Conservation (phyloP, 345 rosid species). For the Euphorbia peplus region DNA sequence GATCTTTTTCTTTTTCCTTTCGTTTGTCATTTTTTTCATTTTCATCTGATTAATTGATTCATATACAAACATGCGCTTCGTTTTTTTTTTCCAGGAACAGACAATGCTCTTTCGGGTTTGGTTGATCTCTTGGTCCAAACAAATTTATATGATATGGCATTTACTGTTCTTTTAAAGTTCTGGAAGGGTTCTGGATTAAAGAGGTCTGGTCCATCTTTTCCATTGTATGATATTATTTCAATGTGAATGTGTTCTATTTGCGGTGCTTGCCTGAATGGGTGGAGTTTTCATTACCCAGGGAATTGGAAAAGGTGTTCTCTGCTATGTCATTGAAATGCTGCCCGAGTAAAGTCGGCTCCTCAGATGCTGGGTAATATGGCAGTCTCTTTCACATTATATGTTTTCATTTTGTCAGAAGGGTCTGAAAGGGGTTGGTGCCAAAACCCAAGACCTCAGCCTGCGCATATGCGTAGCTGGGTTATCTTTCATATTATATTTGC, state of each 20-base stretch:
- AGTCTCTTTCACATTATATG: background rate
- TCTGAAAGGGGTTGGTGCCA: background rate
- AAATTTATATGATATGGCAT: conserved; percentile 80
- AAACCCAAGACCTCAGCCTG: background rate
- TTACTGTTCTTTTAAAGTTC: conserved; percentile 70
- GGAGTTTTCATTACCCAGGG: conserved; percentile 43
- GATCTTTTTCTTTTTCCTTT: background rate
- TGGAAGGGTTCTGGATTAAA: conserved; percentile 74
- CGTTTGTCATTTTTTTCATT: background rate
- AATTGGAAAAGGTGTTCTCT: conserved; percentile 76
- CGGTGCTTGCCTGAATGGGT: conserved; percentile 13
- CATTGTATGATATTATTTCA: conserved; percentile 9
- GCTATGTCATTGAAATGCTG: conserved; percentile 81
- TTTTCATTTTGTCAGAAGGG: background rate
- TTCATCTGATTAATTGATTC: background rate
- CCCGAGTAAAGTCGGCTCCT: conserved; percentile 49
- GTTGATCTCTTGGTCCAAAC: conserved; percentile 71
- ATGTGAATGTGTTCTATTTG: conserved; percentile 18
- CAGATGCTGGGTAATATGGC: conserved; percentile 35
- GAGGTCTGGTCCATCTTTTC: conserved; percentile 42
- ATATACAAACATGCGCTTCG: conserved; percentile 12
- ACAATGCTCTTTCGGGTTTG: conserved; percentile 60
- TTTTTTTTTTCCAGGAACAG: conserved; percentile 41
- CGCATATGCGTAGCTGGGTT: background rate
- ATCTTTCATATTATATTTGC: background rate